Evolutionary conservation across 371 early-diverging fungal species (phyloP).

Genomic region (Coemansia linderi): DNA sequence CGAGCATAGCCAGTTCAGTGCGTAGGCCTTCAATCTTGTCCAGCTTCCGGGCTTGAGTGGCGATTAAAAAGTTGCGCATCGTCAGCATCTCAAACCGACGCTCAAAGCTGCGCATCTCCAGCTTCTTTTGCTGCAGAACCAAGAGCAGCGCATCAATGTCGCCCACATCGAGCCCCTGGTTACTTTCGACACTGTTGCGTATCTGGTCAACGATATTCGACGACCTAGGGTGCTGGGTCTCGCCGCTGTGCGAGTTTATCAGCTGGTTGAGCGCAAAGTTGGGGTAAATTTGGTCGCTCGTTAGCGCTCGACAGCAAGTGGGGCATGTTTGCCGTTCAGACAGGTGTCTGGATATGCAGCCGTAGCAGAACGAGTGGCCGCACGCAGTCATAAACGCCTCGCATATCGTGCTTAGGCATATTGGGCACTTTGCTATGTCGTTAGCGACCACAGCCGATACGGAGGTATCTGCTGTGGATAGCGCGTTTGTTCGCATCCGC

Average conservation of each 20-base stretch:
- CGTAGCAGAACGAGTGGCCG: constrained; percentile 85
- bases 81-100: constrained; percentile 60
- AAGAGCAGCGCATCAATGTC: constrained; percentile 62
- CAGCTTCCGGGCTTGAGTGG: constrained; percentile 59
- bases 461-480: background rate
- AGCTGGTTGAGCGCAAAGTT: constrained; percentile 65
- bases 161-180: constrained; percentile 27
- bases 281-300: constrained; percentile 71
- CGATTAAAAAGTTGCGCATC: constrained; percentile 64
- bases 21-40: constrained; percentile 48
- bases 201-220: constrained; percentile 29
- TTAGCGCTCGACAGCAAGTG: constrained; percentile 63
- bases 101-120: constrained; percentile 58
- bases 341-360: constrained; percentile 74
- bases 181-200: constrained; percentile 37
- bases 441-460: background rate
- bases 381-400: constrained; percentile 80
- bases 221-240: constrained; percentile 21
- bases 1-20: constrained; percentile 48
- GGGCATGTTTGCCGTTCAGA: constrained; percentile 68
- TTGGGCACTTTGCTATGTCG: constrained; percentile 31
- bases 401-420: constrained; percentile 72
- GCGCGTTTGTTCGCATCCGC: background rate
- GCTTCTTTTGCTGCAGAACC: constrained; percentile 62
- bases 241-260: constrained; percentile 13